Conservation (phyloP, 2,329 filamentous ascomycete species). For the Geoglossum cookeanum region DNA sequence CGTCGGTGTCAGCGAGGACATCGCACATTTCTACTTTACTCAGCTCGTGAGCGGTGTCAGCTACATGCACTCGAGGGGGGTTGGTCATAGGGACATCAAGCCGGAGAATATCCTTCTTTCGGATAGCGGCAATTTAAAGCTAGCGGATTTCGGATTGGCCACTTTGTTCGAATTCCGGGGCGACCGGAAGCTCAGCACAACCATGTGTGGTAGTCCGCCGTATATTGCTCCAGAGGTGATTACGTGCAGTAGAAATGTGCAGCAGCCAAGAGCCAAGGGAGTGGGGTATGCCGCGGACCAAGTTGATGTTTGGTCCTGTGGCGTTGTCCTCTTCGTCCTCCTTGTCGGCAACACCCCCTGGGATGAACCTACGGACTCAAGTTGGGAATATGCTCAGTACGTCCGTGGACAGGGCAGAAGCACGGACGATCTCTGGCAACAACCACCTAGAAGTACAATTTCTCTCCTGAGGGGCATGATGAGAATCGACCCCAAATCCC, state of each 20-base stretch:
- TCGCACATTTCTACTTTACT: conserved; percentile 90
- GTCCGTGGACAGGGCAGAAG: conserved; percentile 60
- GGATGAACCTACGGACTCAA: conserved; percentile 74
- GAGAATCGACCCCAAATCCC: conserved; percentile 50
- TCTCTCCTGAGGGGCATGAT: conserved; percentile 89
- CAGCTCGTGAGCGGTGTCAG: conserved; percentile 79
- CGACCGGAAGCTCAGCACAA: conserved; percentile 60
- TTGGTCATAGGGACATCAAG: conserved; percentile 58
- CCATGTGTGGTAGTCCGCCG: conserved; percentile 86
- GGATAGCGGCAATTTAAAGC: conserved; percentile 67
- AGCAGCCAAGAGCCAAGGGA: conserved; percentile 28
- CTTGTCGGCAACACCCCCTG: conserved; percentile 93
- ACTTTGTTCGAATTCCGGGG: conserved; percentile 86
- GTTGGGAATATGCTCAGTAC: conserved; percentile 86
- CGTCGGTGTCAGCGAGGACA: conserved; percentile 80
- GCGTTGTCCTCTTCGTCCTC: conserved; percentile 91
- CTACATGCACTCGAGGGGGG: conserved; percentile 91
- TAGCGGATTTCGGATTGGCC: conserved; percentile 92
- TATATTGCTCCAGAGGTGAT: conserved; percentile 93
- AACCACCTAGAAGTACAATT: conserved; percentile 51
- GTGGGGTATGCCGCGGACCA: conserved; percentile 55
- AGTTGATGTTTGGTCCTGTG: conserved; percentile 92
- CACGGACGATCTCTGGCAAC: conserved; percentile 68
- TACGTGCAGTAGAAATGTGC: conserved; percentile 23
- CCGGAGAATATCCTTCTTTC: conserved; percentile 67